Percentiles rank a stretch among this genome's conserved stretches.
phyloP scores from a whole-genome alignment of 2,329 filamentous ascomycete species.

The Xylaria digitata region DNA sequence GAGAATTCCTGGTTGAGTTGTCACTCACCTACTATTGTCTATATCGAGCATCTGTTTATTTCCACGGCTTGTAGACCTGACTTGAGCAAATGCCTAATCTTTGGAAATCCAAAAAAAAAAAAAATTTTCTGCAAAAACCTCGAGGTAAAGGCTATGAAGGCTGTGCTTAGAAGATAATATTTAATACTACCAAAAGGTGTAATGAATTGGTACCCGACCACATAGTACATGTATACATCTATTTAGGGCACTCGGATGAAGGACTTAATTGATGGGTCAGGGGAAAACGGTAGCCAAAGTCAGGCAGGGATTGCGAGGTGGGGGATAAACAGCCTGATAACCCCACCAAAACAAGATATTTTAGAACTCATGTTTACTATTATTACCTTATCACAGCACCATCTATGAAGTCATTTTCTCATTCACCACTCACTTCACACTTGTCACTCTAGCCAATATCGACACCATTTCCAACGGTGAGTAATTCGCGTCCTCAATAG shows the following conservation, averaged over 20 bases:
- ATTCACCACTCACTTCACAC: not conserved
- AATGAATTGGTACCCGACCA: not conserved
- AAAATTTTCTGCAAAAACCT: too few species aligned
- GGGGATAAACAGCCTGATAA: conserved; percentile 13
- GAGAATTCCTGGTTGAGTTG: too few species aligned
- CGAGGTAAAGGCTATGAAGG: too few species aligned
- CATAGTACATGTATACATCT: too few species aligned
- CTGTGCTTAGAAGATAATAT: too few species aligned
- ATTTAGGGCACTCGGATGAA: too few species aligned
- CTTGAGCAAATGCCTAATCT: too few species aligned
- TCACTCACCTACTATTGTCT: too few species aligned
- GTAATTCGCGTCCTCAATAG: not conserved
- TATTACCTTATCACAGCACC: not conserved
- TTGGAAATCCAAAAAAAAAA: too few species aligned
- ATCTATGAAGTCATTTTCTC: conserved; percentile 24
- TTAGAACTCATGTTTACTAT: too few species aligned
- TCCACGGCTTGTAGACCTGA: too few species aligned
- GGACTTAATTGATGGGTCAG: not conserved
- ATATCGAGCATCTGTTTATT: too few species aligned
- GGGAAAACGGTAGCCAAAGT: not conserved
- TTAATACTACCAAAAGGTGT: not conserved
- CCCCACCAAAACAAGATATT: conserved; percentile 23
- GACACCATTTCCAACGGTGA: not conserved
- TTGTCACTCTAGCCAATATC: not conserved
- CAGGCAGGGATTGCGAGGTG: conserved; percentile 4